Conservation (phyloP, 257 asterid genomes). For the Solanum piurae region DNA sequence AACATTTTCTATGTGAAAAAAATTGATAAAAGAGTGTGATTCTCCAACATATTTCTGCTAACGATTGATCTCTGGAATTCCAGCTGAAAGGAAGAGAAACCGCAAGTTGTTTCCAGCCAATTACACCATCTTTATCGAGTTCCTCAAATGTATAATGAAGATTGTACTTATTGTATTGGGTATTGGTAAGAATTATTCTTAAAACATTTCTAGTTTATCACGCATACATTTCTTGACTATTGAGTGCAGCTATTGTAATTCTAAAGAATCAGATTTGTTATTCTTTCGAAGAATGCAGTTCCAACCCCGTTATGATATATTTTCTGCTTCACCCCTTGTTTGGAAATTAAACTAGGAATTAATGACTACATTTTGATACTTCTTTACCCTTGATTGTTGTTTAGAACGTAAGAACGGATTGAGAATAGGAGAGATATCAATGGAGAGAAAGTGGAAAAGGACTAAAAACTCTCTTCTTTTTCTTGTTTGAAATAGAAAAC, state of each 20-base stretch:
- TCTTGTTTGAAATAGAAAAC: background rate
- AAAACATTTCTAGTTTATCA: background rate
- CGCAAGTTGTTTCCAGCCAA: conserved; percentile 5
- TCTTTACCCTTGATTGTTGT: background rate
- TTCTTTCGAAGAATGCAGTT: background rate
- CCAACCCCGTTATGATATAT: background rate
- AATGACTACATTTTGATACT: background rate
- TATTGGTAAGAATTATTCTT: conserved; percentile 8
- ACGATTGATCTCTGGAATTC: background rate
- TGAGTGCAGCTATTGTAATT: background rate
- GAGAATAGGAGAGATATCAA: background rate
- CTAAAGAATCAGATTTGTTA: background rate
- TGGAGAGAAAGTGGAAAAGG: background rate
- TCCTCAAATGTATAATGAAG: conserved; percentile 3
- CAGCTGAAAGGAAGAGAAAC: background rate
- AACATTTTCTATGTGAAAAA: background rate
- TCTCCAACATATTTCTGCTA: background rate
- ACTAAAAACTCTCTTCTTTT: background rate
- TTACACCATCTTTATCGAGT: background rate
- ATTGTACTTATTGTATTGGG: conserved; percentile 10
- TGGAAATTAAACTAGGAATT: background rate
- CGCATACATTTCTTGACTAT: background rate
- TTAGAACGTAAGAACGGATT: background rate
- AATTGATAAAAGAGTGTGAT: background rate
- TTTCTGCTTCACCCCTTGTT: background rate